These are phyloP conservation scores for Priceomyces castillae DNA, from an alignment of 805 yeast species.

Conservation along the genomic window DNA sequence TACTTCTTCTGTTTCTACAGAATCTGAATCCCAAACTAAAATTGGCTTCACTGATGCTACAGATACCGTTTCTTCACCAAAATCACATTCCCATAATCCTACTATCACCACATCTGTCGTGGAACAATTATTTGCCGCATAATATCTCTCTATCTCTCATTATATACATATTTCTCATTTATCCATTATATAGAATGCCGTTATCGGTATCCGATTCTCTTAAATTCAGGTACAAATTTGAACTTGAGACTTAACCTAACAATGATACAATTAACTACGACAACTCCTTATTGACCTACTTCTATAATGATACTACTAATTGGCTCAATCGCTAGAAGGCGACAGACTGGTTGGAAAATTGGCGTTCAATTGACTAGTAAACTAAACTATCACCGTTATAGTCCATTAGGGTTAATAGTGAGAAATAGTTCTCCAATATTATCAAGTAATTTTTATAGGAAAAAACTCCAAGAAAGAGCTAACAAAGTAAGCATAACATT, in stretches of 20 bases:
- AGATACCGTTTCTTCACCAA: background rate
- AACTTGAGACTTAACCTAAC: background rate
- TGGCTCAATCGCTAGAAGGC: background rate
- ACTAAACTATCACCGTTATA: background rate
- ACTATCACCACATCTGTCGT: slow-evolving; percentile 15
- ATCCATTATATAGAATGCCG: slow-evolving; percentile 1
- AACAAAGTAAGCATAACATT: background rate
- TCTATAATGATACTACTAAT: background rate
- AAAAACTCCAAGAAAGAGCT: background rate
- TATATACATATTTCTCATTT: no score
- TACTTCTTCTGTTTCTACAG: background rate
- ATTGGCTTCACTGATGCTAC: background rate
- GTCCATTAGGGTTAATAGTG: background rate
- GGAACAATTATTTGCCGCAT: slow-evolving; percentile 16
- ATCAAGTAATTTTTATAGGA: background rate
- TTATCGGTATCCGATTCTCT: slow-evolving; percentile 5
- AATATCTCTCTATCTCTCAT: background rate
- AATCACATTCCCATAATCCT: background rate
- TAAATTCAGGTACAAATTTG: background rate
- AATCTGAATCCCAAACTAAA: background rate
- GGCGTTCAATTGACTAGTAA: background rate
- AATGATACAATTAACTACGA: background rate
- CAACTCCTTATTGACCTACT: background rate
- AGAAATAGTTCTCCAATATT: background rate
- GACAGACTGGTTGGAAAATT: background rate